Evolutionary conservation across 441 rosid genomes (phyloP).

Genomic region (Sinapis alba): DNA sequence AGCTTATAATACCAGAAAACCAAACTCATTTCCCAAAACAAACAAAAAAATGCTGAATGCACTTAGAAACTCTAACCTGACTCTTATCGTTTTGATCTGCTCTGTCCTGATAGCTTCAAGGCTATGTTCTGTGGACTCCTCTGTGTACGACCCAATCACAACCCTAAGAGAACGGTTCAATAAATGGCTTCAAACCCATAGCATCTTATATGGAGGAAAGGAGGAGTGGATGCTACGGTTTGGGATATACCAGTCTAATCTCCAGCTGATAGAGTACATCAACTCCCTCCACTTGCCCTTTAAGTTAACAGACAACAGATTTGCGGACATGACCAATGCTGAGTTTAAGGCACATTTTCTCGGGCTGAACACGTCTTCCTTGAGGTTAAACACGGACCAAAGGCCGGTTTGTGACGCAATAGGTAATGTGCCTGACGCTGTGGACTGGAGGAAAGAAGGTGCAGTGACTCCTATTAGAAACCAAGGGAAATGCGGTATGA

Average conservation of each 20-base stretch:
- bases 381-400: not conserved
- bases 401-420: not conserved
- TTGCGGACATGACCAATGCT: conserved; percentile 78
- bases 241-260: conserved; percentile 69
- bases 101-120: conserved; percentile 37
- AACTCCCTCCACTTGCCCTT: conserved; percentile 66
- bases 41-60: conserved; percentile 33
- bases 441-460: conserved; percentile 80
- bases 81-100: conserved; percentile 34
- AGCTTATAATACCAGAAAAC: conserved; percentile 36
- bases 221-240: conserved; percentile 63
- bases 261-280: conserved; percentile 59
- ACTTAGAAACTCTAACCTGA: conserved; percentile 38
- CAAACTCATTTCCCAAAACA: conserved; percentile 33
- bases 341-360: conserved; percentile 62
- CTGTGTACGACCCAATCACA: conserved; percentile 28
- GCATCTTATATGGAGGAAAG: conserved; percentile 43
- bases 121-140: conserved; percentile 29
- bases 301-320: conserved; percentile 73
- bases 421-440: conserved; percentile 40
- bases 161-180: conserved; percentile 52
- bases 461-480: conserved; percentile 69
- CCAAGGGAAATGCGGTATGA: conserved; percentile 82
- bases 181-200: conserved; percentile 53
- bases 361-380: conserved; percentile 39